phyloP scores from a whole-genome alignment of 2,329 filamentous ascomycete species.

The Pseudogymnoascus sp. region DNA sequence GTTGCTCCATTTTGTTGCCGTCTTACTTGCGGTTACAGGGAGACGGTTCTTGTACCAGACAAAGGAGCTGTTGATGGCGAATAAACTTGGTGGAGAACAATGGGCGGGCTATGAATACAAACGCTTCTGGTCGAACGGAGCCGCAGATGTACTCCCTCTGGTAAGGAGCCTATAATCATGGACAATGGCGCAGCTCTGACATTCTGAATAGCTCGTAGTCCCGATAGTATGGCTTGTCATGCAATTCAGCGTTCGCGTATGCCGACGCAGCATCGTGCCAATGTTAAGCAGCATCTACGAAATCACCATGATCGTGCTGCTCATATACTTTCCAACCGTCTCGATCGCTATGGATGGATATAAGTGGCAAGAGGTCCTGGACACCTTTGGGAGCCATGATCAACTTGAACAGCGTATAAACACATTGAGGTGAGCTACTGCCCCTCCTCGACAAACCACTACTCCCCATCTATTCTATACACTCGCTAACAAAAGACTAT shows the following conservation, averaged over 20 bases:
- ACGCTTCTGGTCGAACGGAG: background rate
- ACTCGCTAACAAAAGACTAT: background rate
- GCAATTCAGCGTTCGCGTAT: background rate
- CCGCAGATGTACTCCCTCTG: background rate
- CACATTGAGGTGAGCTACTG: background rate
- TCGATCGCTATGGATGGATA: conserved; percentile 1
- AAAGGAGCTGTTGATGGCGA: background rate
- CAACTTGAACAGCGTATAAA: background rate
- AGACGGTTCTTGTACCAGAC: background rate
- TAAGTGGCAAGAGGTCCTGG: background rate
- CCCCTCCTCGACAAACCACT: background rate
- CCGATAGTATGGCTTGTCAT: background rate
- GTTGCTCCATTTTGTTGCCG: background rate
- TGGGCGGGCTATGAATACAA: background rate
- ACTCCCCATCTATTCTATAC: background rate
- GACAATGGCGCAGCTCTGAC: background rate
- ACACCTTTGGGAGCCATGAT: background rate
- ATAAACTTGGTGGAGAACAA: background rate
- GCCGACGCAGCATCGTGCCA: background rate
- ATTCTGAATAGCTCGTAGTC: background rate
- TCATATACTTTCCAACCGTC: background rate
- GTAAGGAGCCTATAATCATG: background rate
- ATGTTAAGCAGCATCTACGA: background rate
- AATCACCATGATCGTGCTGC: conserved; percentile 6
- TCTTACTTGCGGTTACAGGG: background rate